Percentiles rank a stretch among this genome's conserved stretches.
Evolutionary conservation across 2,329 filamentous ascomycete species (phyloP).

Genomic region (Arthroderma sp.): DNA sequence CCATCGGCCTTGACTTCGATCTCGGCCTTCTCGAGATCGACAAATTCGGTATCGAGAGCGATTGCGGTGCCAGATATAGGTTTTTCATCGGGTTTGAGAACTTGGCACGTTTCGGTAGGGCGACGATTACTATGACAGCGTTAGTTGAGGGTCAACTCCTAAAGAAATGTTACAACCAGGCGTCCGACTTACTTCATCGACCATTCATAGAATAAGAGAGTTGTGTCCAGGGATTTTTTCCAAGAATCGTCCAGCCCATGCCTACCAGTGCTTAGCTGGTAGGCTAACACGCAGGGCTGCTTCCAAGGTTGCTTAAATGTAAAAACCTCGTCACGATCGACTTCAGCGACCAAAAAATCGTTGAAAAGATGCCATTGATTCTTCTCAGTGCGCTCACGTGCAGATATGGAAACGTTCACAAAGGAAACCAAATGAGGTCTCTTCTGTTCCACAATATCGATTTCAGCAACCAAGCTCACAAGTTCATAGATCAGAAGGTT

Average conservation of each 20-base stretch:
- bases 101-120: slow-evolving; percentile 26
- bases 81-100: slow-evolving; percentile 42
- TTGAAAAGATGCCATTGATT: slow-evolving; percentile 94
- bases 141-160: slow-evolving; percentile 1
- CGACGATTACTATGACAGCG: slow-evolving; percentile 19
- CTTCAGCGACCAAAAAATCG: slow-evolving; percentile 78
- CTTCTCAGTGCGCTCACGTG: slow-evolving; percentile 36
- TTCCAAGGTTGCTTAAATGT: slow-evolving; percentile 90
- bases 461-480: slow-evolving; percentile 77
- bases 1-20: slow-evolving; percentile 95
- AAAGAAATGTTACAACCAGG: not conserved
- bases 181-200: slow-evolving; percentile 32
- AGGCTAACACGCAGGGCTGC: slow-evolving; percentile 73
- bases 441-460: slow-evolving; percentile 71
- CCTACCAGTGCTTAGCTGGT: slow-evolving; percentile 67
- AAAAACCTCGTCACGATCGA: slow-evolving; percentile 70
- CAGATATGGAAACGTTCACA: slow-evolving; percentile 56
- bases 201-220: slow-evolving; percentile 66
- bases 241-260: slow-evolving; percentile 75
- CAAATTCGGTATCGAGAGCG: slow-evolving; percentile 92
- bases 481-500: slow-evolving; percentile 83
- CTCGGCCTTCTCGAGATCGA: slow-evolving; percentile 80
- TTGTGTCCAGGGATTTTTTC: slow-evolving; percentile 74
- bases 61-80: slow-evolving; percentile 62
- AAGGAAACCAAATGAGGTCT: slow-evolving; percentile 85